phyloP scores from a whole-genome alignment of 2,329 filamentous ascomycete genomes.

The Pseudogymnoascus sp. region DNA sequence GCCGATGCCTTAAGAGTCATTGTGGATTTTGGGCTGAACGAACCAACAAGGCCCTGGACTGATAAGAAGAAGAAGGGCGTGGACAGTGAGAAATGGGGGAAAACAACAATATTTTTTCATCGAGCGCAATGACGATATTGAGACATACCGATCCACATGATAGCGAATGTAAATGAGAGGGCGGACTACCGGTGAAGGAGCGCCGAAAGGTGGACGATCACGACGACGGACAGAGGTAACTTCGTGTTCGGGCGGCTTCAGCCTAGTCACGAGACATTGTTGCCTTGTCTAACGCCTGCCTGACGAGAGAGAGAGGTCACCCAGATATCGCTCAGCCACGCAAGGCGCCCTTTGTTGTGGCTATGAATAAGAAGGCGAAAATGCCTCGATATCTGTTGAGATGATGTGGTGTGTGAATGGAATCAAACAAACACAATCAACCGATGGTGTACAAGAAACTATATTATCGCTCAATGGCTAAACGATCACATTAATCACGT shows the following conservation, averaged over 20 bases:
- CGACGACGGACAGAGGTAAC: neutral
- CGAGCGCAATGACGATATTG: neutral
- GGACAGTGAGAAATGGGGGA: neutral
- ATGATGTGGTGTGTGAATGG: slow-evolving; percentile 2
- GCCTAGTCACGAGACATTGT: slow-evolving; percentile 6
- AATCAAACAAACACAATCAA: neutral
- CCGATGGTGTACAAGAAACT: neutral
- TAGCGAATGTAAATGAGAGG: neutral
- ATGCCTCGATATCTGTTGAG: slow-evolving; percentile 1
- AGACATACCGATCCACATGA: neutral
- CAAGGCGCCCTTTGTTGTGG: neutral
- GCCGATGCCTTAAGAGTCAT: slow-evolving; percentile 5
- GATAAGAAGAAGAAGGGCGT: slow-evolving; percentile 6
- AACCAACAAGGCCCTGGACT: neutral
- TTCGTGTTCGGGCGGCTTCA: neutral
- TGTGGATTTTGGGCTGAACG: neutral
- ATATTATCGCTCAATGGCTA: neutral
- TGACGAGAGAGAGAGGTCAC: neutral
- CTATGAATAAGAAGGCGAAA: slow-evolving; percentile 2
- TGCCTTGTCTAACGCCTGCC: slow-evolving; percentile 1
- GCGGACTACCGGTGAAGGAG: neutral
- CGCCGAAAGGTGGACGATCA: neutral
- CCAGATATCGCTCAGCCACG: neutral
- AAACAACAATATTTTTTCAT: neutral
- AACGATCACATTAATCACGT: neutral